phyloP scores from a whole-genome alignment of 192 early-diverging fungal genomes.

The Chytriomyces sp. region DNA sequence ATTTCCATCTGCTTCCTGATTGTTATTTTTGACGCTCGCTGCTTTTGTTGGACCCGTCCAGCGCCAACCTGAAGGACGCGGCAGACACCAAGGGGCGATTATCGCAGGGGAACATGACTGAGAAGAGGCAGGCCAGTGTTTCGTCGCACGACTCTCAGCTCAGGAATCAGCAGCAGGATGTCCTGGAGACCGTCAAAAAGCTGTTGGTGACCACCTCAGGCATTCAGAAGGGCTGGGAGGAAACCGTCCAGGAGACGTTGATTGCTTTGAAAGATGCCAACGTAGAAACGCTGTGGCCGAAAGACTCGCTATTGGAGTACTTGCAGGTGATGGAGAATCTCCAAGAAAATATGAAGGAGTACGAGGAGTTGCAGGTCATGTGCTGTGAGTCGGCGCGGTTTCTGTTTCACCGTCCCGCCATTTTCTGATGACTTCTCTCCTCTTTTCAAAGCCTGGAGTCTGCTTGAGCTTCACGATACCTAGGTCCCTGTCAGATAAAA shows the following conservation, averaged over 20 bases:
- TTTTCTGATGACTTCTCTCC: too few species aligned
- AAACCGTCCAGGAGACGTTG: slow-evolving; percentile 48
- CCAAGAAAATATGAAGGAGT: slow-evolving; percentile 57
- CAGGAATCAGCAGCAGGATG: slow-evolving; percentile 20
- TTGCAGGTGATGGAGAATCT: slow-evolving; percentile 55
- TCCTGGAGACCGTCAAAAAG: slow-evolving; percentile 41
- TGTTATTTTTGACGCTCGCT: background rate
- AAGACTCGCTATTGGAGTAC: slow-evolving; percentile 55
- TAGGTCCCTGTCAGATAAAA: background rate
- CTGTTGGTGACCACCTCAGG: slow-evolving; percentile 43
- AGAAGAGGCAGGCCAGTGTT: background rate
- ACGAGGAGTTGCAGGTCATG: slow-evolving; percentile 53
- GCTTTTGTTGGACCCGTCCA: background rate
- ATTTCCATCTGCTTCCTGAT: background rate
- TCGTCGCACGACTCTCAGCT: background rate
- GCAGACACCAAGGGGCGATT: background rate
- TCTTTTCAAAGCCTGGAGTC: slow-evolving; percentile 24
- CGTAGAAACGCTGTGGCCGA: slow-evolving; percentile 53
- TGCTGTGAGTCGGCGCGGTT: slow-evolving; percentile 27
- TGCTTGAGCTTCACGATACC: slow-evolving; percentile 49
- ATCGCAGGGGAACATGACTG: background rate
- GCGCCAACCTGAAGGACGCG: slow-evolving; percentile 14
- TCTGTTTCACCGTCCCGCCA: background rate
- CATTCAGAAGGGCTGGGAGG: slow-evolving; percentile 53
- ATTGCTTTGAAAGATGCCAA: slow-evolving; percentile 34